Conservation (phyloP, 2,329 filamentous ascomycete species). For the Penicillium sp. region DNA sequence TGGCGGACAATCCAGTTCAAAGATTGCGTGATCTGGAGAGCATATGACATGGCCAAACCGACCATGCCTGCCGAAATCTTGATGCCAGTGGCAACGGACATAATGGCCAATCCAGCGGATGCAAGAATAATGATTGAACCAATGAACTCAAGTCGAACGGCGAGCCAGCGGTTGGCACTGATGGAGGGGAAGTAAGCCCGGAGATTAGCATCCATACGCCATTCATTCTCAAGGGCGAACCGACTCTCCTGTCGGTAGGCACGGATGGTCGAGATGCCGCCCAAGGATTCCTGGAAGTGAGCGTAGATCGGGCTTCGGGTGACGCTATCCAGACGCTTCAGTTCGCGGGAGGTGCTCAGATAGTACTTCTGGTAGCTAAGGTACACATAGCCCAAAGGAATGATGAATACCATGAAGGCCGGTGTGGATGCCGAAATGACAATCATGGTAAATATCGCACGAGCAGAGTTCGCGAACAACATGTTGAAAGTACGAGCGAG, state of each 20-base stretch:
- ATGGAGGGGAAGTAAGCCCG: slow-evolving; percentile 95
- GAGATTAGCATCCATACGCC: slow-evolving; percentile 92
- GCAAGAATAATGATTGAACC: slow-evolving; percentile 90
- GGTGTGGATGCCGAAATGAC: slow-evolving; percentile 83
- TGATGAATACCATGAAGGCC: slow-evolving; percentile 72
- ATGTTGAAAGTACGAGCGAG: slow-evolving; percentile 97
- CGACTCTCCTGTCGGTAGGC: slow-evolving; percentile 86
- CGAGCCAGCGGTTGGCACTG: slow-evolving; percentile 90
- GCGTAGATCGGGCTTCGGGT: slow-evolving; percentile 95
- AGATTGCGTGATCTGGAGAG: slow-evolving; percentile 92
- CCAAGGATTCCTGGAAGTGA: slow-evolving; percentile 96
- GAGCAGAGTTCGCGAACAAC: slow-evolving; percentile 75
- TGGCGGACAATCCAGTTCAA: slow-evolving; percentile 99
- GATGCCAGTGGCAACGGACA: slow-evolving; percentile 70
- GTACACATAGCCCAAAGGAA: slow-evolving; percentile 79
- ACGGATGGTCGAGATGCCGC: slow-evolving; percentile 90
- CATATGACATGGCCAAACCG: slow-evolving; percentile 94
- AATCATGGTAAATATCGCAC: slow-evolving; percentile 76
- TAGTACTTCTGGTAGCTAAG: slow-evolving; percentile 97
- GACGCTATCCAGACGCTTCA: slow-evolving; percentile 93
- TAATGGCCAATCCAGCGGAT: slow-evolving; percentile 76
- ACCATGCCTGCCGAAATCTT: slow-evolving; percentile 70
- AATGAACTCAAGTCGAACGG: slow-evolving; percentile 90
- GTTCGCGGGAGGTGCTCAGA: slow-evolving; percentile 87
- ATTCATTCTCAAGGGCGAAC: slow-evolving; percentile 92